Base-by-base conservation (phyloP, 1,284 basidiomycete genomes). In the Abortiporus biennis region DNA sequence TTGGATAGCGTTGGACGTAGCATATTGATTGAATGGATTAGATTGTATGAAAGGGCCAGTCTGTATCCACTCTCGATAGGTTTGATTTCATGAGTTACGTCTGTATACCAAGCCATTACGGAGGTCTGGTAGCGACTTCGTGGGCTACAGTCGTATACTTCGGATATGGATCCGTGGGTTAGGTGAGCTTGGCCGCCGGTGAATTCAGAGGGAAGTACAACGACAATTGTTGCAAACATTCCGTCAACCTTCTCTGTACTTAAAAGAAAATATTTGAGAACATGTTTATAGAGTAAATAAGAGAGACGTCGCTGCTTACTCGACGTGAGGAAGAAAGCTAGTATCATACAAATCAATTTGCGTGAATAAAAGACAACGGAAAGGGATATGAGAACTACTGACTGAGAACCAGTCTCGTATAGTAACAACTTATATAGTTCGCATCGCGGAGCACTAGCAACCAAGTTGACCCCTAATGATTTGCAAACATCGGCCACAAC, bases 341-440 rank as follows among this genome's bases (percentile, higher is more conserved):
- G 6, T 33, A 8, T 19, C n/a, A 5, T 5, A 23, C 36, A 20
- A 32, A 4, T 36, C 23, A 22, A 21, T 25, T 6, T 17, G 19
- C 30, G 32, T 12, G 12, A 20, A 19, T 20, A 21, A 19, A 24
- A 11, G 38, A 38, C 4, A 24, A 13, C 13, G 23, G 24, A 21
- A 15, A 19, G 9, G 39, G 21, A 19, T 15, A 23, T 29, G 24
- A 24, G 33, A 24, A 35, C 32, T 22, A 60, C 68, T 46, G 40
- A 72, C 70, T 69, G 67, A n/a, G 68, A 71, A n/a, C 71, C 69
- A 4, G 57, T 56, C 47, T 71, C 64, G 40, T 71, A 72, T 6
- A 72, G 51, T 4, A 74, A 51, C 5, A 74, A 53, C 49, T 72
- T 72, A 48, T 72, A 65, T 12, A 70, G 47, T 47, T 72, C 65